Evolutionary conservation across 257 asterid genomes (phyloP), one percentile per base, ranked within the genome.

Genomic region (Fraxinus excelsior): DNA sequence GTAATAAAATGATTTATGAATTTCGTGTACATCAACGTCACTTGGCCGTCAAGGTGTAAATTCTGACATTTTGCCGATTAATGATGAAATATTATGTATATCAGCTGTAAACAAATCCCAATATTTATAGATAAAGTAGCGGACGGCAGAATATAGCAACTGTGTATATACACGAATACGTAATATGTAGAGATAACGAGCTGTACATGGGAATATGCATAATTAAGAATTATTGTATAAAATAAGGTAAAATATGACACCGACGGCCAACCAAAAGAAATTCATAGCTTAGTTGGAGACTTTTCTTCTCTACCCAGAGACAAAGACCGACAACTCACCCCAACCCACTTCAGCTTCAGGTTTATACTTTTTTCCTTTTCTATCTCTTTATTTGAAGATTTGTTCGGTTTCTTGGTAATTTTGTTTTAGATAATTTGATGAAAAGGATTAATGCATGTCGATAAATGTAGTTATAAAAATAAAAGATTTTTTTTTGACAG

Each of bases 181-280:
- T 9, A 38, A 37, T 37, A n/a, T n/a, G n/a, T n/a, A 37, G 40
- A 38, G 51, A 12, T 42, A 42, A 42, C 11, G 68, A 25, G 68
- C 68, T 62, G 68, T 62, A 62, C 34, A 26, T 25, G 68, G 68
- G 68, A 26, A 62, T 62, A 62, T 26, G 13, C 68, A 62, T 62
- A 23, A 62, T 26, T 26, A 62, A 60, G 32, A 71, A 29, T 12
- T 18, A n/a, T n/a, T n/a, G n/a, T n/a, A 35, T 23, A 49, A 9
- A 35, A 34, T 77, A 49, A 66, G 34, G 19, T 62, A 72, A 25
- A 75, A 83, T 23, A 79, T 86, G 94, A 91, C 87, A 84, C 96
- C 90, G 97, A 92, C 96, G 88, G 92, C 94, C 92, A 89, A 87
- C 94, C 93, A 82, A 88, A 88, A 80, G 80, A 82, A 82, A 79